Conservation (phyloP, 805 yeast species). For the Ogataea henricii region DNA sequence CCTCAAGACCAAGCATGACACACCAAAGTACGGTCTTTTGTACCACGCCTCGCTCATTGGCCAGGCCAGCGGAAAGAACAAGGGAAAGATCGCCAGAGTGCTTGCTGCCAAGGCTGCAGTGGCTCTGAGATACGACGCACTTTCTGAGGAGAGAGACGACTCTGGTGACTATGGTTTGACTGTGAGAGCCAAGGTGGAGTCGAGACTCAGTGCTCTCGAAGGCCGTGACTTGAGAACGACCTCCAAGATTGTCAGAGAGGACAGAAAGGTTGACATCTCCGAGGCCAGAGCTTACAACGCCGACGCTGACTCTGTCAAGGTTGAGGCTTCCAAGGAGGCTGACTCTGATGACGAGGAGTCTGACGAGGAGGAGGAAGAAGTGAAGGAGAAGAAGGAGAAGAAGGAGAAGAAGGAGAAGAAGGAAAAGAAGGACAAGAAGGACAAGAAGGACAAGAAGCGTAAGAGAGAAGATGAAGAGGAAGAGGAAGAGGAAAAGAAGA, state of each 20-base stretch:
- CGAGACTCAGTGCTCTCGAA: constrained; percentile 90
- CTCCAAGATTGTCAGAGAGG: constrained; percentile 77
- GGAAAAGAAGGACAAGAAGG: constrained; percentile 28
- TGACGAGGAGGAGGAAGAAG: constrained; percentile 27
- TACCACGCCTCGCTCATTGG: constrained; percentile 98
- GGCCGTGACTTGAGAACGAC: constrained; percentile 96
- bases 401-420: constrained; percentile 29
- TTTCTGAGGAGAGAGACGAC: constrained; percentile 96
- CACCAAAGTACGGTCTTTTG: constrained; percentile 96
- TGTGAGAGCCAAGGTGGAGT: constrained; percentile 90
- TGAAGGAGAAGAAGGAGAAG: constrained; percentile 26
- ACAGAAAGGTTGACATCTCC: constrained; percentile 81
- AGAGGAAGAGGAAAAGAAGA: constrained; percentile 32
- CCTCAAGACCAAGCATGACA: constrained; percentile 95
- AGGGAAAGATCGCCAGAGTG: constrained; percentile 98
- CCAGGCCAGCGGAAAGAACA: constrained; percentile 96
- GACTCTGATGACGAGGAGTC: constrained; percentile 37
- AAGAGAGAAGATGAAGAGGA: constrained; percentile 25
- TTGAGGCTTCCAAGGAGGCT: constrained; percentile 30
- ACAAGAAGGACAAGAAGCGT: constrained; percentile 26
- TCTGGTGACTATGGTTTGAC: constrained; percentile 90
- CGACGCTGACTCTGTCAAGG: constrained; percentile 79
- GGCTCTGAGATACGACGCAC: constrained; percentile 92
- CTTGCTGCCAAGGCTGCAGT: constrained; percentile 98
- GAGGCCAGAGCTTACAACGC: constrained; percentile 90